phyloP scores from a whole-genome alignment of 768 basidiomycete species.

The Tylopilus balloui region DNA sequence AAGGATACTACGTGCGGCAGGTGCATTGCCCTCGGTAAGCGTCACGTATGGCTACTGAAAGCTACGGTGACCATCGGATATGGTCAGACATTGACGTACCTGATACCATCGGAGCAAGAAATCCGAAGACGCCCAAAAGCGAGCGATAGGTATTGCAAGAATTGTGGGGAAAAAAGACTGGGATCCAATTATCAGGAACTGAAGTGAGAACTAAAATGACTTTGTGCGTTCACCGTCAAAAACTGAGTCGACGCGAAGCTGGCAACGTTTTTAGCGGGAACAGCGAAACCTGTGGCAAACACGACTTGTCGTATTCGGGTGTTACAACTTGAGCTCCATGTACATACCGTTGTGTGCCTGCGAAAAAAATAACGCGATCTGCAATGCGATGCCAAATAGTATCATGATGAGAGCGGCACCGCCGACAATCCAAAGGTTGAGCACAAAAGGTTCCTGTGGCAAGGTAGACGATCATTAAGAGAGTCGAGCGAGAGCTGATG shows the following conservation, averaged over 20 bases:
- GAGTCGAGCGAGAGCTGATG: neutral
- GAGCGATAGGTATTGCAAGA: conserved; percentile 45
- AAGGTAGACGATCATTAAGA: neutral
- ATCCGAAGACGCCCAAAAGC: conserved; percentile 49
- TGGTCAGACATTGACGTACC: conserved; percentile 32
- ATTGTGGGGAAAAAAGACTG: conserved; percentile 59
- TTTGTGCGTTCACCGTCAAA: conserved; percentile 37
- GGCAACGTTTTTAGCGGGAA: conserved; percentile 48
- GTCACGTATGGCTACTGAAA: conserved; percentile 54
- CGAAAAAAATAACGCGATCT: conserved; percentile 15
- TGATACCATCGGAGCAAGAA: conserved; percentile 55
- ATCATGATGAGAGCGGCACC: conserved; percentile 43
- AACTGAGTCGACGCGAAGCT: conserved; percentile 43
- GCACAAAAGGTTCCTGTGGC: conserved; percentile 26
- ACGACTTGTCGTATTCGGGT: neutral
- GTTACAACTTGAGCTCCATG: neutral
- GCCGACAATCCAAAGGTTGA: conserved; percentile 39
- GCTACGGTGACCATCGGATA: conserved; percentile 4
- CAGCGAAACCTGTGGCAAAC: conserved; percentile 45
- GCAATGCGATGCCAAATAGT: conserved; percentile 13
- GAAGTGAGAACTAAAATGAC: neutral
- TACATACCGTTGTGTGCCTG: conserved; percentile 14
- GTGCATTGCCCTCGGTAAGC: conserved; percentile 47
- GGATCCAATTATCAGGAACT: neutral
- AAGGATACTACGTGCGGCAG: conserved; percentile 57